These are phyloP conservation scores for Cladosporium sp. DNA, from an alignment of 2,329 filamentous ascomycete species.

Conservation along the genomic window DNA sequence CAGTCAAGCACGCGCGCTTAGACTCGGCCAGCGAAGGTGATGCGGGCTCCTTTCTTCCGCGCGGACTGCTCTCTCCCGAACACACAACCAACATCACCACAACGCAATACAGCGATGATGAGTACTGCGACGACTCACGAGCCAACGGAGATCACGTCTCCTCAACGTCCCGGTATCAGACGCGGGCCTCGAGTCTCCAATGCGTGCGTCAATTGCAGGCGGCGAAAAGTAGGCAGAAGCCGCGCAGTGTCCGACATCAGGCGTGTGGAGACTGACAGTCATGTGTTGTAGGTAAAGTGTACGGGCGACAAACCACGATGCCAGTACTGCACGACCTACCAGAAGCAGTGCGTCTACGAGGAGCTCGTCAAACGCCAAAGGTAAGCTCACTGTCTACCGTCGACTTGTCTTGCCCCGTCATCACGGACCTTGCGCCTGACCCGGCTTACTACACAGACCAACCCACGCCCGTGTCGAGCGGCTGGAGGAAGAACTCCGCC, in stretches of 20 bases:
- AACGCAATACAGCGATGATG: conserved; percentile 6
- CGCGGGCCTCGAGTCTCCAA: conserved; percentile 15
- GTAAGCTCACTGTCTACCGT: not conserved
- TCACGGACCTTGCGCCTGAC: not conserved
- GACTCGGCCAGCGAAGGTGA: conserved; percentile 3
- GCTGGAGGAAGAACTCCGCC: conserved; percentile 15
- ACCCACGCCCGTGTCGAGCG: conserved; percentile 16
- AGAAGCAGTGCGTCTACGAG: conserved; percentile 13
- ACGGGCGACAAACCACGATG: conserved; percentile 18
- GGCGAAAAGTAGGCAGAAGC: not conserved
- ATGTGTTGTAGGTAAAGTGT: conserved; percentile 7
- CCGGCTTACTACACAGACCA: conserved; percentile 4
- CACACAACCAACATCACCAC: conserved; percentile 1
- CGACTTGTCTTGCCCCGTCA: not conserved
- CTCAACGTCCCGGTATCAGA: conserved; percentile 1
- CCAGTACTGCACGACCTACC: conserved; percentile 17
- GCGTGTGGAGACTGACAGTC: not conserved
- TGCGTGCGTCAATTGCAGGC: conserved; percentile 18
- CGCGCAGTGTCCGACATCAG: not conserved
- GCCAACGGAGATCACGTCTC: conserved; percentile 1
- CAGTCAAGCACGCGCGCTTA: not conserved
- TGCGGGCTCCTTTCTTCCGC: conserved; percentile 11
- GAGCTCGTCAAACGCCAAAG: conserved; percentile 16
- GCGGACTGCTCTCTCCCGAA: conserved; percentile 12
- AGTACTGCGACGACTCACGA: not conserved